phyloP scores from a whole-genome alignment of 2,329 filamentous ascomycete species.

The Thelonectria rubi region DNA sequence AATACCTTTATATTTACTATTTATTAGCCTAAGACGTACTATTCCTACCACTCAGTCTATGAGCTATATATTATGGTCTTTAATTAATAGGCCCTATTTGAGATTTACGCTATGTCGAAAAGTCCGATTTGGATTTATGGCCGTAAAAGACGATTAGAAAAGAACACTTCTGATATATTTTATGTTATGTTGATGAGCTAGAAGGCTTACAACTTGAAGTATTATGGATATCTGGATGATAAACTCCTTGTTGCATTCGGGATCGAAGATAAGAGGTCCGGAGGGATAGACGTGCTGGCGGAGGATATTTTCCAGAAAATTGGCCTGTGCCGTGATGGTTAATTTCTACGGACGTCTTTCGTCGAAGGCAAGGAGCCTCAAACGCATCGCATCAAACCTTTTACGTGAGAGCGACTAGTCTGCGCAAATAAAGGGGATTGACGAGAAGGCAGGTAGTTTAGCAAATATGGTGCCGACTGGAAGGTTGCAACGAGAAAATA shows the following conservation, averaged over 20 bases:
- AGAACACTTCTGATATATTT: constrained; percentile 60
- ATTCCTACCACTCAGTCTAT: constrained; percentile 59
- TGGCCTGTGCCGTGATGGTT: constrained; percentile 30
- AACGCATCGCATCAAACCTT: too few species aligned
- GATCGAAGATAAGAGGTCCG: constrained; percentile 60
- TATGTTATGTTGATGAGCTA: constrained; percentile 67
- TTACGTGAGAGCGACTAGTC: too few species aligned
- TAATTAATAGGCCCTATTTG: constrained; percentile 57
- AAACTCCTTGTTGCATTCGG: constrained; percentile 64
- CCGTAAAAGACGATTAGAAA: constrained; percentile 46
- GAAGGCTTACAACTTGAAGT: constrained; percentile 56
- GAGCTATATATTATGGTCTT: constrained; percentile 66
- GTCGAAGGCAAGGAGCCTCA: too few species aligned
- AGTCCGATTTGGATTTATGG: constrained; percentile 66
- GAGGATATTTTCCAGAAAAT: constrained; percentile 57
- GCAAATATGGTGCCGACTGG: too few species aligned
- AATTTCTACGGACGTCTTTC: too few species aligned
- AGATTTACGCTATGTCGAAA: constrained; percentile 57
- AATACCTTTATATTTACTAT: constrained; percentile 66
- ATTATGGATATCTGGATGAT: constrained; percentile 67
- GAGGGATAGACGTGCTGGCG: constrained; percentile 60
- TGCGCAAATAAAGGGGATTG: too few species aligned
- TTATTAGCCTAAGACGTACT: constrained; percentile 63
- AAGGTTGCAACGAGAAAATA: too few species aligned
- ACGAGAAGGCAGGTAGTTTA: too few species aligned